phyloP scores from a whole-genome alignment of 768 basidiomycete species.

The Lactifluus piperatus region DNA sequence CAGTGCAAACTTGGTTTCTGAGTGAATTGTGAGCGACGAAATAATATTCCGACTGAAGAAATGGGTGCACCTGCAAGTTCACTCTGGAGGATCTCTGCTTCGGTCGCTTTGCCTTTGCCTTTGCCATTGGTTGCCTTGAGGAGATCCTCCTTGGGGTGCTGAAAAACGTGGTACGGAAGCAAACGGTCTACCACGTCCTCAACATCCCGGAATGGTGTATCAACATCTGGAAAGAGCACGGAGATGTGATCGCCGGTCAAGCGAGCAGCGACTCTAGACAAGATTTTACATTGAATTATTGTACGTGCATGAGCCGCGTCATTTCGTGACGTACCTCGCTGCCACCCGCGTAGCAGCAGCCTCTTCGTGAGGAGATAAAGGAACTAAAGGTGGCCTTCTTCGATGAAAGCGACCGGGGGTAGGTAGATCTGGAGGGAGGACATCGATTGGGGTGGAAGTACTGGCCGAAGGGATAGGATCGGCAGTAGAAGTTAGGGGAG shows the following conservation, averaged over 20 bases:
- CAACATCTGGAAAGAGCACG: constrained; percentile 55
- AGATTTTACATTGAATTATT: background rate
- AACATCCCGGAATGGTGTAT: constrained; percentile 56
- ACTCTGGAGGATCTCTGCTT: constrained; percentile 33
- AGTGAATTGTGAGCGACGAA: background rate
- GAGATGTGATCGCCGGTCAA: constrained; percentile 55
- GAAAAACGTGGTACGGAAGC: constrained; percentile 73
- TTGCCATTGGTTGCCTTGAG: constrained; percentile 47
- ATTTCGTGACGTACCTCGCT: constrained; percentile 6
- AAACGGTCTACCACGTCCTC: constrained; percentile 61
- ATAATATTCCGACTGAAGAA: background rate
- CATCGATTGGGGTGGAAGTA: constrained; percentile 2
- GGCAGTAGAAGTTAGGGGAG: background rate
- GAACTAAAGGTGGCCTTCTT: constrained; percentile 6
- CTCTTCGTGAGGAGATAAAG: constrained; percentile 14
- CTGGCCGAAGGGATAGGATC: constrained; percentile 7
- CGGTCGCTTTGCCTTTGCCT: constrained; percentile 54
- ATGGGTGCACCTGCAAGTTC: constrained; percentile 44
- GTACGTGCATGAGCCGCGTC: background rate
- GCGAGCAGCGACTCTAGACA: constrained; percentile 43
- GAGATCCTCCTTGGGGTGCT: constrained; percentile 64
- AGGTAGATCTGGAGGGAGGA: background rate
- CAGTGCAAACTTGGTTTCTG: constrained; percentile 66
- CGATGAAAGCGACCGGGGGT: background rate
- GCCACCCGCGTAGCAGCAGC: constrained; percentile 12